Evolutionary conservation across 1,284 basidiomycete genomes (phyloP), one percentile per base, ranked within the genome.

Genomic region (Ustilago lituana): DNA sequence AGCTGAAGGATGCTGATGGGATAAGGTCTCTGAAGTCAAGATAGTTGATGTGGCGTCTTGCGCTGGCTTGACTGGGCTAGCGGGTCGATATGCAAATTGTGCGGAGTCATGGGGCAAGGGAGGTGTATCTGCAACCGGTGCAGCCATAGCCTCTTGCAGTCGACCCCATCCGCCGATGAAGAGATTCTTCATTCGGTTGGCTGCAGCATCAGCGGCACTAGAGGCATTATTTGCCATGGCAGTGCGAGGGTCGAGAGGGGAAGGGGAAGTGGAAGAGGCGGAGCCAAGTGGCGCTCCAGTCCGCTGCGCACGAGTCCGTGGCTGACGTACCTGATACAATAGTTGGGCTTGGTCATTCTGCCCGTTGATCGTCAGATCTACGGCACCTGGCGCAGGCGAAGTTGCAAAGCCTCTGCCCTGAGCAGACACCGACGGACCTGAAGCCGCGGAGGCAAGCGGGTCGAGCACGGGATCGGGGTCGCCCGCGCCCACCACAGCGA

Each of bases 111-210:
- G 12, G 6, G 36, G 19, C 23, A 50, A 22, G 7, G 46, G 32
- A 0, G 54, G 50, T 9, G 31, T 39, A n/a, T 52, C 55, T 8
- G 58, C 10, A 20, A 55, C 33, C 44, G 67, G 68, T 14, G 67
- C 48, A 11, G 58, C 57, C 57, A 73, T 69, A 6, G 71, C 71
- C 15, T 73, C 71, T 41, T 70, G 66, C 43, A 74, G 33, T n/a
- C 62, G 56, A 7, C 66, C 72, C 72, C 72, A 74, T 7, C 72
- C 72, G 15, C 72, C 72, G 27, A 74, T 63, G 39, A 74, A 57
- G 5, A 74, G 50, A 15, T 66, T 71, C 63, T 74, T 74, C 67
- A 74, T 67, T 9, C 52, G 33, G 23, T 68, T 64, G 27, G 70
- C 61, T 12, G 65, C 69, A 14, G 47, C 62, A 32, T 59, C 63